Conservation (phyloP, 306 rosid genomes). For the Quercus parvula region DNA sequence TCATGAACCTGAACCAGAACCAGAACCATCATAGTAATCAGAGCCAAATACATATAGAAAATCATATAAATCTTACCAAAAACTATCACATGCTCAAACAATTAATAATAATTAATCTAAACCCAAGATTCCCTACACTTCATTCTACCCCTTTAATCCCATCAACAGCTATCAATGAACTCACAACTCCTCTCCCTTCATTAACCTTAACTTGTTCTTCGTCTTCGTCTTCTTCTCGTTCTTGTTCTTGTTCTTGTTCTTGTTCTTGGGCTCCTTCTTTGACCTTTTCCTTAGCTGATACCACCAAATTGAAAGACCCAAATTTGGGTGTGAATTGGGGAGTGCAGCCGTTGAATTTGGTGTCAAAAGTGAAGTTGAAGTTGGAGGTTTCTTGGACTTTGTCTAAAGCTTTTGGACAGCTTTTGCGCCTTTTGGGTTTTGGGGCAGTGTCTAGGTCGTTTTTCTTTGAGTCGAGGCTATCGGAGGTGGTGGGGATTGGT, state of each 20-base stretch:
- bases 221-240: not conserved
- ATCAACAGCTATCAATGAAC: not conserved
- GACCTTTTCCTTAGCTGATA: not conserved
- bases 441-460: conserved; percentile 20
- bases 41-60: not conserved
- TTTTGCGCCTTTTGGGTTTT: conserved; percentile 36
- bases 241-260: not conserved
- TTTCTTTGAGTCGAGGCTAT: not conserved
- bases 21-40: not conserved
- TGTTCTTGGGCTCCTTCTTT: not conserved
- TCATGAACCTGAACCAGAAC: not conserved
- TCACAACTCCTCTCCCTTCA: not conserved
- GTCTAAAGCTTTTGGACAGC: conserved; percentile 34
- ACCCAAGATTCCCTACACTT: not conserved
- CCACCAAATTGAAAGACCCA: conserved; percentile 40
- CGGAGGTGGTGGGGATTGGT: not conserved
- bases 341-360: conserved; percentile 24
- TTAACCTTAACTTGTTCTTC: not conserved
- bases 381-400: conserved; percentile 28
- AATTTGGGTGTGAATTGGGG: conserved; percentile 48
- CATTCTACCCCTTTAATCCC: not conserved
- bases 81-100: not conserved
- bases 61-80: not conserved
- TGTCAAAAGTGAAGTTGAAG: conserved; percentile 43
- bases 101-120: not conserved